Evolutionary conservation across 805 yeast genomes (phyloP).

Genomic region (Blastobotrys robertii): DNA sequence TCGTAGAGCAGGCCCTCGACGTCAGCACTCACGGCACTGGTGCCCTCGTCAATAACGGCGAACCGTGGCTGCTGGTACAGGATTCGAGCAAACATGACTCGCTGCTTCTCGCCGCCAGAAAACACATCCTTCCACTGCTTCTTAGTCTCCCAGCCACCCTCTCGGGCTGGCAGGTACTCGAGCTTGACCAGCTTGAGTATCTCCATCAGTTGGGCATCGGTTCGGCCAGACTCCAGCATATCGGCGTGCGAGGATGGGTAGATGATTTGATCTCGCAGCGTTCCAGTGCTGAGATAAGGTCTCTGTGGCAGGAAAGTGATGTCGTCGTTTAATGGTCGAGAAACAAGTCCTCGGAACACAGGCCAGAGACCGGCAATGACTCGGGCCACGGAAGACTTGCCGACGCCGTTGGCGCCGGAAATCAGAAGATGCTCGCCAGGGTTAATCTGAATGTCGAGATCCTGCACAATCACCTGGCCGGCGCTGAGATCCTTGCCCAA

Average conservation of each 20-base stretch:
- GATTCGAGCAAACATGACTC: constrained; percentile 79
- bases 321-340: constrained; percentile 59
- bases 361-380: constrained; percentile 91
- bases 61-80: constrained; percentile 72
- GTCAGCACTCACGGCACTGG: constrained; percentile 84
- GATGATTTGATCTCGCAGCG: constrained; percentile 82
- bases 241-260: constrained; percentile 75
- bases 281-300: constrained; percentile 71
- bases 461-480: constrained; percentile 52
- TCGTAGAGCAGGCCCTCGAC: constrained; percentile 83
- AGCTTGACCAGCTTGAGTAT: constrained; percentile 68
- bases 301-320: constrained; percentile 76
- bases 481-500: constrained; percentile 23
- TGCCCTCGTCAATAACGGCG: constrained; percentile 85
- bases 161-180: constrained; percentile 68
- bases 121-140: constrained; percentile 85
- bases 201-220: constrained; percentile 58
- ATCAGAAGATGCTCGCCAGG: constrained; percentile 65
- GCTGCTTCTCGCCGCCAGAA: constrained; percentile 94
- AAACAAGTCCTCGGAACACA: constrained; percentile 66
- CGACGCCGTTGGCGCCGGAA: constrained; percentile 81
- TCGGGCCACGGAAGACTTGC: constrained; percentile 79
- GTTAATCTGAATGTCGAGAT: constrained; percentile 51
- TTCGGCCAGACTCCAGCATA: constrained; percentile 60
- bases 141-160: constrained; percentile 36